Conservation (phyloP, 345 rosid genomes). For the Eucalyptus curtisii region DNA sequence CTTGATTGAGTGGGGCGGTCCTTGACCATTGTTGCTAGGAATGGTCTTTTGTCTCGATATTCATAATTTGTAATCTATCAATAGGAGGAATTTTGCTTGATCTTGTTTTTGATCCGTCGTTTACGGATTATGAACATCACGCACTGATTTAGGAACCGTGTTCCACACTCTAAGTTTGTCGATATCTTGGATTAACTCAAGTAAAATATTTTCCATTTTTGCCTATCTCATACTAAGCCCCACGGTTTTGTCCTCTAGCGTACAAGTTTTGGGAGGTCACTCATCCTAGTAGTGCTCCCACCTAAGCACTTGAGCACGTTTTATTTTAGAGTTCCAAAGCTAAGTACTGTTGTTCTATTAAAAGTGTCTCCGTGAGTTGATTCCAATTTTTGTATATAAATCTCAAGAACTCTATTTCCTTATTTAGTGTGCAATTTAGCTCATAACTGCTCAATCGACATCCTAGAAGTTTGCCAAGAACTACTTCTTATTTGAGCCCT, state of each 20-base stretch:
- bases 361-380: neutral
- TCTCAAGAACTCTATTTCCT: fast-evolving
- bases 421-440: neutral
- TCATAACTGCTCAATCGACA: fast-evolving
- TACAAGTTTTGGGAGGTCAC: neutral
- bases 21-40: neutral
- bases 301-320: neutral
- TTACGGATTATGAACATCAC: neutral
- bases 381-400: neutral
- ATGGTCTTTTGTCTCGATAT: neutral
- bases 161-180: neutral
- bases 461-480: neutral
- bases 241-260: neutral
- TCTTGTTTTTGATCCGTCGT: neutral
- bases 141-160: neutral
- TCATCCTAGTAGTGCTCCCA: neutral
- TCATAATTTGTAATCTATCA: neutral
- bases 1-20: neutral
- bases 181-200: neutral
- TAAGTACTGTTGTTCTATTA: neutral
- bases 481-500: neutral
- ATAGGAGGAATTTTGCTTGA: neutral
- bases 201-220: neutral
- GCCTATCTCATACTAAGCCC: neutral
- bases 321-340: neutral